These are phyloP conservation scores for Evernia prunastri DNA, from an alignment of 495 filamentous ascomycete species.

Conservation along the genomic window DNA sequence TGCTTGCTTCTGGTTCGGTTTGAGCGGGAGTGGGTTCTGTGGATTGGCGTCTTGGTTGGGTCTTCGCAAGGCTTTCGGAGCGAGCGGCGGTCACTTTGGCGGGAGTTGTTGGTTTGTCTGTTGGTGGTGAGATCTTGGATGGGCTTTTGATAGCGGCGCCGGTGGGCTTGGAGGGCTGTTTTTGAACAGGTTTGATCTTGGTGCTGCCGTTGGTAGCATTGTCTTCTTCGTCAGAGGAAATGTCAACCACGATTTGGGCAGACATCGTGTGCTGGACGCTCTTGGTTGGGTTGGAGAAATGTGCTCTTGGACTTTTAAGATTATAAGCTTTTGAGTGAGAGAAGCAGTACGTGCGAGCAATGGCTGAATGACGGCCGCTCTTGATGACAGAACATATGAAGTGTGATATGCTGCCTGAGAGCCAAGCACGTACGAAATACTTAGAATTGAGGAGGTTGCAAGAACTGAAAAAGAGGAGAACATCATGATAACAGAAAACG, in stretches of 20 bases:
- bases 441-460: background rate
- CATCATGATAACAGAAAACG: background rate
- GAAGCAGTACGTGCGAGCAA: background rate
- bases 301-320: background rate
- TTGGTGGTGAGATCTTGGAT: background rate
- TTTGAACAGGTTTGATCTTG: background rate
- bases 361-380: background rate
- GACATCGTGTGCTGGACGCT: background rate
- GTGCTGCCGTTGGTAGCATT: background rate
- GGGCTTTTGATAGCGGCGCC: background rate
- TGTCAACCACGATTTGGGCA: background rate
- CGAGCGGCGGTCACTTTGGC: background rate
- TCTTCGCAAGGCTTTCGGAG: background rate
- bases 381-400: background rate
- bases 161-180: background rate
- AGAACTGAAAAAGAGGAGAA: background rate
- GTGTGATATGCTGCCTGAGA: background rate
- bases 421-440: background rate
- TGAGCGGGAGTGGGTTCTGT: background rate
- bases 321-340: background rate
- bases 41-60: background rate
- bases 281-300: background rate
- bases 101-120: background rate
- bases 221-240: slow-evolving; percentile 9
- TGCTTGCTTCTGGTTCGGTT: background rate